Percentiles rank a stretch among this genome's conserved stretches.
Conservation (phyloP, 306 rosid species). For the Leucaena leucocephala region DNA sequence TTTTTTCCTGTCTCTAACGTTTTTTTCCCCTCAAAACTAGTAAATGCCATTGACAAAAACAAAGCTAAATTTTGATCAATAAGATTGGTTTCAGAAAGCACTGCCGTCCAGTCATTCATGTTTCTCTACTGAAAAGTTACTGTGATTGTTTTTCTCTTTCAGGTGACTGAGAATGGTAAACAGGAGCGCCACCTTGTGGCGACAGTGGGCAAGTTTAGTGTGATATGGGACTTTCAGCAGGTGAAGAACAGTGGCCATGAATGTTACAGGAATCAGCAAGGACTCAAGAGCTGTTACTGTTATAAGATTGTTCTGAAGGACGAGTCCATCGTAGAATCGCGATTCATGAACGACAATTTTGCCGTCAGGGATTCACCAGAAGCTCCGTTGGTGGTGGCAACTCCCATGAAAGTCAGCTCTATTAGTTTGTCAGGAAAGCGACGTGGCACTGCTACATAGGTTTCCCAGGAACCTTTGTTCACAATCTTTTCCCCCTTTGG, state of each 20-base stretch:
- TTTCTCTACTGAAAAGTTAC: not conserved
- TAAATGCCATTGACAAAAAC: constrained; percentile 10
- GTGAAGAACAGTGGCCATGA: constrained; percentile 86
- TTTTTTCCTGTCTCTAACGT: not conserved
- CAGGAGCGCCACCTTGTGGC: constrained; percentile 95
- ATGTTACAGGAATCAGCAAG: constrained; percentile 87
- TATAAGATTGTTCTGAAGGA: constrained; percentile 87
- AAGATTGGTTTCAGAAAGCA: constrained; percentile 1
- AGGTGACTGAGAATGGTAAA: constrained; percentile 94
- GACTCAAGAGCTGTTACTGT: constrained; percentile 95
- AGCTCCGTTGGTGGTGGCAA: constrained; percentile 93
- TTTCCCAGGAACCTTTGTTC: constrained; percentile 1
- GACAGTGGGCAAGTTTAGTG: constrained; percentile 96
- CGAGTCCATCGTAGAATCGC: constrained; percentile 83
- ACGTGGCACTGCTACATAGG: constrained; percentile 22
- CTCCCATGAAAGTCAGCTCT: constrained; percentile 96
- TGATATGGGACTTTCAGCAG: constrained; percentile 95
- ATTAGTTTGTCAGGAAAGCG: constrained; percentile 80
- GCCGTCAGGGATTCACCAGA: constrained; percentile 80
- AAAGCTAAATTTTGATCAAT: not conserved
- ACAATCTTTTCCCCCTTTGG: not conserved
- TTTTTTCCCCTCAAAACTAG: not conserved
- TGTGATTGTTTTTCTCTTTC: constrained; percentile 44
- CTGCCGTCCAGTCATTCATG: not conserved
- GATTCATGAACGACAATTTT: constrained; percentile 91